Base-by-base conservation (phyloP, 2,329 filamentous ascomycete species). In the Ophiostoma sp. region DNA sequence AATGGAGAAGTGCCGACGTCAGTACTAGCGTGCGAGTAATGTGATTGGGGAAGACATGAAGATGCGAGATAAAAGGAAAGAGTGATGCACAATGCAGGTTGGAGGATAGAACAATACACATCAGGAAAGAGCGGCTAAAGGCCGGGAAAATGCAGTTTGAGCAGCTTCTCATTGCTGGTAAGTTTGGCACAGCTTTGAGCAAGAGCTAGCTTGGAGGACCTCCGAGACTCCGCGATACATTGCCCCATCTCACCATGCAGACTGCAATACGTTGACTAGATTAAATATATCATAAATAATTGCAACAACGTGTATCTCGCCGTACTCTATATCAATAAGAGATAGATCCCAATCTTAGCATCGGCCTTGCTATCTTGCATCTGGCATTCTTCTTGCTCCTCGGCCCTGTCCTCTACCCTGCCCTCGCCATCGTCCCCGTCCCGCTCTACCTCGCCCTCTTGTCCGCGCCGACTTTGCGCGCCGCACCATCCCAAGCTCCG, bases 101-200 rank as follows among this genome's bases (percentile, higher is more conserved):
- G 4, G 8, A 57, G 33, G 10, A 54, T n/a, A 36, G 17, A 17
- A 20, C 20, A 62, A 66, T 31, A 36, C 64, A 65, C 6, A 54
- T 13, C 11, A 67, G 62, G 39, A 64, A 64, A 67, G 39, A 68
- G 31, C 44, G 67, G 33, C 33, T 68, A 66, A 66, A 66, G 64
- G 17, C 36, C 36, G 64, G 36, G 33, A 66, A n/a, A 66, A 66
- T 39, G 35, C 36, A 39, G 39, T 15, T 41, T 41, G 39, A 13
- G 39, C 15, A 41, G 3, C 11, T 41, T 41, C 10, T 13, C 10
- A 2, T 41, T 48, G 44, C 17, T 48, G 6, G 44, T 48, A 44
- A 20, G 41, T 3, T 17, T 4, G 15, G 8, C 44, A n/a, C 44
- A 20, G 44, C 17, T 48, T 44, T 17, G 44, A 3, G 44, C 15